Base-by-base conservation (phyloP, 805 yeast genomes). In the Danielozyma ontarioensis region DNA sequence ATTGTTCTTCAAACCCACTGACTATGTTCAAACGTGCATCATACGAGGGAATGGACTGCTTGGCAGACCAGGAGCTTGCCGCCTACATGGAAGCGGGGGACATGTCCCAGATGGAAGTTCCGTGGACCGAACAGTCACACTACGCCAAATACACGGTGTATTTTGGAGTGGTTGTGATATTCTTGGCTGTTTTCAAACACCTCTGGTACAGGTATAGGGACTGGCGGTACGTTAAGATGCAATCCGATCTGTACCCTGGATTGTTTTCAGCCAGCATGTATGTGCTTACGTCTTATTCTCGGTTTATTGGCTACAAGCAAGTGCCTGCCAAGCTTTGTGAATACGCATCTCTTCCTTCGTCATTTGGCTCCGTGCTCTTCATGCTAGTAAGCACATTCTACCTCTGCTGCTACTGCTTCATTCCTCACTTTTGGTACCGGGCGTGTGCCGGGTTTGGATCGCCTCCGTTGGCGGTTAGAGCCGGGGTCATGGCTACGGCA, bases 391-490 rank as follows among this genome's bases (percentile, higher is more conserved):
- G 46, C 2, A 55, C 45, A 22, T 59, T 33, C 27, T 76, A 36
- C 36, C 14, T 63, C 54, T 32, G 51, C 46, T 33, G 63, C 36
- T 48, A 67, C 25, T 70, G 68, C 40, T 62, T 50, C n/a, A 52
- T 57, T 3, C 80, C 80, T 5, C 73, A 68, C 33, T 62, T 63
- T 30, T 74, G 70, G 65, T 70, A 70, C 40, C 53, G 80, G 35
- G 73, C 54, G 0, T 76, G 82, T 47, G 23, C 53, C 4, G 76
- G 75, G 0, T 75, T 74, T 50, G 82, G 81, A 2, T 61, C 77
- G 3, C 77, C 80, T n/a, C 81, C 80, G 7, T 38, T 76, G 23
- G 77, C 76, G 0, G 68, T 72, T 1, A 51, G 81, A 30, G 58
- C 79, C 1, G 80, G 80, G 2, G 39, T 72, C 18, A 65, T 70